phyloP scores from a whole-genome alignment of 495 filamentous ascomycete genomes.

The Podospora pseudoanserina region DNA sequence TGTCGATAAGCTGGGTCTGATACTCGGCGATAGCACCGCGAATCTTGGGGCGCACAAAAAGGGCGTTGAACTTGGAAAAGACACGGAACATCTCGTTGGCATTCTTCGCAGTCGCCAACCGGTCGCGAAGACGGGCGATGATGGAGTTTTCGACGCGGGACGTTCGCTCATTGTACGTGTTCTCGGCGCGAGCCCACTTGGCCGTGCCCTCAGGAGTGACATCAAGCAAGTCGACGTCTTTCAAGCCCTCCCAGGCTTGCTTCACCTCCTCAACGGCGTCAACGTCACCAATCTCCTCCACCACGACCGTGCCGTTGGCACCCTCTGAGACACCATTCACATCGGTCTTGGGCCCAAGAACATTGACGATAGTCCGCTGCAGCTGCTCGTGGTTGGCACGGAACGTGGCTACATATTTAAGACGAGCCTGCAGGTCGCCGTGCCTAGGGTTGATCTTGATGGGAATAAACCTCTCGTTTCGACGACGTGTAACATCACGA shows the following conservation, averaged over 20 bases:
- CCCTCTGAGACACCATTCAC: slow-evolving; percentile 49
- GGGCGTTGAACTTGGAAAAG: slow-evolving; percentile 98
- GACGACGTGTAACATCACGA: slow-evolving; percentile 82
- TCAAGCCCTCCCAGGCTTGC: slow-evolving; percentile 87
- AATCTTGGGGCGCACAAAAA: slow-evolving; percentile 96
- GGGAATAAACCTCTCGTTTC: slow-evolving; percentile 95
- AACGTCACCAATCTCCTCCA: slow-evolving; percentile 94
- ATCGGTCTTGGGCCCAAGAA: slow-evolving; percentile 69
- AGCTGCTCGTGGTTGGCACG: slow-evolving; percentile 95
- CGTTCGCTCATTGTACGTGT: slow-evolving; percentile 93
- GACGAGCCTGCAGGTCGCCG: slow-evolving; percentile 75
- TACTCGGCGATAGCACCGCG: slow-evolving; percentile 96
- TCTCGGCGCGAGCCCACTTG: slow-evolving; percentile 87
- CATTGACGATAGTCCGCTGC: slow-evolving; percentile 90
- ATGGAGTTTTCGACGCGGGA: slow-evolving; percentile 98
- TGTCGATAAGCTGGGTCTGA: slow-evolving; percentile 93
- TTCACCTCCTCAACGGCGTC: slow-evolving; percentile 97
- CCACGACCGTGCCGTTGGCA: slow-evolving; percentile 58
- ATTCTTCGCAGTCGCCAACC: slow-evolving; percentile 88
- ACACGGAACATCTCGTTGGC: slow-evolving; percentile 99
- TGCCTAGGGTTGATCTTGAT: slow-evolving; percentile 90
- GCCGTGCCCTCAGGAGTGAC: slow-evolving; percentile 83
- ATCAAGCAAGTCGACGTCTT: slow-evolving; percentile 92
- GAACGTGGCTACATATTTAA: slow-evolving; percentile 92
- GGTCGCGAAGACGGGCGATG: slow-evolving; percentile 88